Conservation (phyloP, 345 rosid genomes). For the Abelmoschus esculentus region DNA sequence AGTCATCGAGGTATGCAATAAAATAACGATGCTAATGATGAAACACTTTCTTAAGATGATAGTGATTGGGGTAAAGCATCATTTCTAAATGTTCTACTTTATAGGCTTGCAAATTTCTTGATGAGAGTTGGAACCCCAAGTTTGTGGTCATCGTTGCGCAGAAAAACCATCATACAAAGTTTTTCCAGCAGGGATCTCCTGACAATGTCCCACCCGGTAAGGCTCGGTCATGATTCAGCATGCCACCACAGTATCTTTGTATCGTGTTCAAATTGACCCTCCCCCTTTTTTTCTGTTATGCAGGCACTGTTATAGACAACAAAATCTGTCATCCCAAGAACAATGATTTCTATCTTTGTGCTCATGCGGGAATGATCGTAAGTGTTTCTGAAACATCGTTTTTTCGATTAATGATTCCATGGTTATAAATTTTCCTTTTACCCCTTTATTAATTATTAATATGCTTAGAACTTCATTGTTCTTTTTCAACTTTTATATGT, state of each 20-base stretch:
- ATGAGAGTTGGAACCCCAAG: conserved; percentile 58
- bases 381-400: neutral
- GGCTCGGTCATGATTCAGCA: neutral
- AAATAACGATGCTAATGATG: neutral
- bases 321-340: conserved; percentile 31
- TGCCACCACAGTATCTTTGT: neutral
- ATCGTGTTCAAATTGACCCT: neutral
- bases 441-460: neutral
- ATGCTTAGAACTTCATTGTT: neutral
- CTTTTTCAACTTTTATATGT: neutral
- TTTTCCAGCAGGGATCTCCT: conserved; percentile 57
- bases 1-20: conserved; percentile 66
- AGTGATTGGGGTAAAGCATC: neutral
- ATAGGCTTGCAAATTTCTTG: conserved; percentile 85
- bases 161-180: conserved; percentile 87
- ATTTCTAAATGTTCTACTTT: neutral
- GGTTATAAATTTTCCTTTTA: neutral
- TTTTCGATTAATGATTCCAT: neutral
- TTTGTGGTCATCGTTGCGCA: conserved; percentile 79
- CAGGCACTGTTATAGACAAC: conserved; percentile 40
- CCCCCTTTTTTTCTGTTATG: neutral
- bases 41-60: neutral
- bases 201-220: conserved; percentile 88
- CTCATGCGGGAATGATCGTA: conserved; percentile 44
- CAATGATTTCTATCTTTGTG: conserved; percentile 39